Conservation (phyloP, 2,329 filamentous ascomycete species). For the Penicillium freii region DNA sequence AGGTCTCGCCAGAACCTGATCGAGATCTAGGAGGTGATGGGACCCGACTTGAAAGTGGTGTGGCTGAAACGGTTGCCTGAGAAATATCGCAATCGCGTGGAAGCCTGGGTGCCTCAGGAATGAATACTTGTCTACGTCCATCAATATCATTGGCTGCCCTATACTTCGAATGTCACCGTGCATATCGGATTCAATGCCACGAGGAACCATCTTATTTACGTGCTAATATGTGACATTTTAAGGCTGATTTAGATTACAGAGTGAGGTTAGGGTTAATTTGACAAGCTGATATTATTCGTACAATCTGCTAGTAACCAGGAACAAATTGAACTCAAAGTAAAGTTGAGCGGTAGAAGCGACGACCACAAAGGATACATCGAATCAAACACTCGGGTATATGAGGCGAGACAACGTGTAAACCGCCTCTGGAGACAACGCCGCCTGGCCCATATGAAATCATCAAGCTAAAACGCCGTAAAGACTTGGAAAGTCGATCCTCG, state of each 20-base stretch:
- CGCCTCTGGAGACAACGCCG: constrained; percentile 32
- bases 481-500: constrained; percentile 9
- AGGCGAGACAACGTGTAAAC: constrained; percentile 29
- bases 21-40: neutral
- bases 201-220: neutral
- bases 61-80: constrained; percentile 7
- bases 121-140: neutral
- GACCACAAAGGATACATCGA: constrained; percentile 8
- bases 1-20: neutral
- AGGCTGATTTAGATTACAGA: neutral
- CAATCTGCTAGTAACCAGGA: neutral
- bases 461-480: constrained; percentile 35
- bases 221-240: neutral
- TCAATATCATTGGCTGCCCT: constrained; percentile 7
- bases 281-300: neutral
- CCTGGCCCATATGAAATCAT: constrained; percentile 27
- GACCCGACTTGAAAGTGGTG: neutral
- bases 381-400: constrained; percentile 38
- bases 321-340: neutral
- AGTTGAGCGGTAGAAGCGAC: neutral
- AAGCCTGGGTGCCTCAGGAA: constrained; percentile 6
- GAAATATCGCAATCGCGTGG: neutral
- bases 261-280: neutral
- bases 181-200: neutral
- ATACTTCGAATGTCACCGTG: neutral